Percentiles rank a stretch among this genome's conserved stretches.
These are phyloP conservation scores for Diplodia seriata DNA, from an alignment of 2,329 filamentous ascomycete genomes.

Conservation along the genomic window DNA sequence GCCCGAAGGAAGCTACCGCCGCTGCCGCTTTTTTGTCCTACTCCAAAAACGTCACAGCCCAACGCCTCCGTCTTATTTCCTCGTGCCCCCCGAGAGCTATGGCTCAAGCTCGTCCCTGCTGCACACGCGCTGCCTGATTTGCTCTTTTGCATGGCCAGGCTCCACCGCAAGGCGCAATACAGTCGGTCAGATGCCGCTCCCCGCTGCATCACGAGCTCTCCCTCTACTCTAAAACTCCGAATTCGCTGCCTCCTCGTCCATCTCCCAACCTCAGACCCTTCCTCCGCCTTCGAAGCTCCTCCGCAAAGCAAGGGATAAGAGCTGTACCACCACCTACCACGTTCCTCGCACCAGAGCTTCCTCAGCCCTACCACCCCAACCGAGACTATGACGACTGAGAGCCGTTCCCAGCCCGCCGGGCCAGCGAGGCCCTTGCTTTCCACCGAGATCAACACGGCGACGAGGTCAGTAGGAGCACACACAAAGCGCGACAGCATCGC, in stretches of 20 bases:
- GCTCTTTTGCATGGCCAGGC: not conserved
- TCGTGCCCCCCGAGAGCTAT: not conserved
- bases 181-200: constrained; percentile 14
- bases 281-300: not conserved
- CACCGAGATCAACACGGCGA: constrained; percentile 53
- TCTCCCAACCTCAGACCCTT: no score
- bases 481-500: not conserved
- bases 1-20: not conserved
- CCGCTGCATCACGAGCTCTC: not conserved
- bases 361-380: not conserved
- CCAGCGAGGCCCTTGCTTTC: constrained; percentile 40
- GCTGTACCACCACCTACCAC: constrained; percentile 12
- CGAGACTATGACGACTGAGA: constrained; percentile 21
- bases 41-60: constrained; percentile 4
- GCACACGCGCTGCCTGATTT: not conserved
- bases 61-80: not conserved
- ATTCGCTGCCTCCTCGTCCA: not conserved
- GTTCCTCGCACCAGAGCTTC: no score
- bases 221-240: constrained; percentile 6
- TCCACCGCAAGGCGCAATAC: constrained; percentile 6
- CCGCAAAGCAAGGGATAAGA: constrained; percentile 3
- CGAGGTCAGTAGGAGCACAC: constrained; percentile 40
- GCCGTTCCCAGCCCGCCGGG: constrained; percentile 5
- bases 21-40: not conserved
- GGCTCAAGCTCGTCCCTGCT: not conserved